Percentiles rank a stretch among this genome's conserved stretches.
Evolutionary conservation across 2,329 filamentous ascomycete genomes (phyloP).

Genomic region (Blumeria hordei): DNA sequence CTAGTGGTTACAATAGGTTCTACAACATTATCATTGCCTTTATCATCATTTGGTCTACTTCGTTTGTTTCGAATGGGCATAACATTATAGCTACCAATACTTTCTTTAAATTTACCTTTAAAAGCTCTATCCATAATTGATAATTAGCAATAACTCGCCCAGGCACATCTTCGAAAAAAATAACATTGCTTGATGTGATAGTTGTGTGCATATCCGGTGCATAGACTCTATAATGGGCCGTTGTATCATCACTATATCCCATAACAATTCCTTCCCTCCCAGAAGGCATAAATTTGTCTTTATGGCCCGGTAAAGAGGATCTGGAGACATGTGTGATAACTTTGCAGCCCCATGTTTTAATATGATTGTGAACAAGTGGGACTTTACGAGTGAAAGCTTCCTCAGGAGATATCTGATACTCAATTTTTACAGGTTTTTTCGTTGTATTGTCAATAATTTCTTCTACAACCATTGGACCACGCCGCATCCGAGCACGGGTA

Average conservation of each 20-base stretch:
- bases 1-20: neutral
- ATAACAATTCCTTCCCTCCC: neutral
- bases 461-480: neutral
- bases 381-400: neutral
- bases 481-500: neutral
- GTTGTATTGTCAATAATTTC: neutral
- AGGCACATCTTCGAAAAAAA: no score
- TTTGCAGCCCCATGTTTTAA: neutral
- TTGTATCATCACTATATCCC: slow-evolving; percentile 1
- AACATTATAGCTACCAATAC: neutral
- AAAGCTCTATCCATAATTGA: no score
- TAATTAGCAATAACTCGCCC: no score
- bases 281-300: slow-evolving; percentile 1
- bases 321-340: neutral
- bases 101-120: neutral
- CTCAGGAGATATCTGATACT: neutral
- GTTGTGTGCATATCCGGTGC: neutral
- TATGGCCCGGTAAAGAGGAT: neutral
- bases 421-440: neutral
- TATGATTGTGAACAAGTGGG: neutral
- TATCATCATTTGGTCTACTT: neutral
- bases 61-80: neutral
- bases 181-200: no score
- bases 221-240: neutral
- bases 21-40: neutral